These are phyloP conservation scores for Boletus rufocinnamomeus DNA, from an alignment of 768 basidiomycete genomes.

Conservation along the genomic window DNA sequence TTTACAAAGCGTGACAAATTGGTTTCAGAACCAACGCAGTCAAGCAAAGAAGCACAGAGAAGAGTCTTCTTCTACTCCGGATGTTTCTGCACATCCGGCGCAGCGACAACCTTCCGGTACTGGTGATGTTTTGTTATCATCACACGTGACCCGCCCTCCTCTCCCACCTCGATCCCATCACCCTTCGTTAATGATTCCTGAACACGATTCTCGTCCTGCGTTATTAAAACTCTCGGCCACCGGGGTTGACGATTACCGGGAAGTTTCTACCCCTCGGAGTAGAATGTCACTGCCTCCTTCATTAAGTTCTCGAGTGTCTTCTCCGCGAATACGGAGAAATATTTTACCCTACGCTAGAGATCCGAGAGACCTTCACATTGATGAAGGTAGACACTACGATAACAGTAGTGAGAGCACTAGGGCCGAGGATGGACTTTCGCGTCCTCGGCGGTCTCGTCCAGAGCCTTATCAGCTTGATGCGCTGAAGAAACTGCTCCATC, in stretches of 20 bases:
- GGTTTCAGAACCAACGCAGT: slow-evolving; percentile 87
- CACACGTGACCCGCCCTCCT: slow-evolving; percentile 15
- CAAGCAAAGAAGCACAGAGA: slow-evolving; percentile 72
- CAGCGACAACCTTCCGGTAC: slow-evolving; percentile 21
- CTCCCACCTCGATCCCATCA: slow-evolving; percentile 34
- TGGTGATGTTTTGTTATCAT: slow-evolving; percentile 8
- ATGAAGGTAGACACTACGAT: slow-evolving; percentile 28
- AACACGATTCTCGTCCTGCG: slow-evolving; percentile 18
- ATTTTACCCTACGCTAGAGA: slow-evolving; percentile 32
- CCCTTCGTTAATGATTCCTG: slow-evolving; percentile 32
- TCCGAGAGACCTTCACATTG: slow-evolving; percentile 27
- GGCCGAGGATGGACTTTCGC: slow-evolving; percentile 40
- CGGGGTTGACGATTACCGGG: slow-evolving; percentile 20
- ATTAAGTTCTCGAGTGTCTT: slow-evolving; percentile 29
- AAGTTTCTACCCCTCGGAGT: slow-evolving; percentile 26
- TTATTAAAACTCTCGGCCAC: slow-evolving; percentile 18
- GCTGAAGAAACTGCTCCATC: slow-evolving; percentile 66
- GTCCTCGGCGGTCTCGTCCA: slow-evolving; percentile 73
- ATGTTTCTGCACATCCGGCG: slow-evolving; percentile 7
- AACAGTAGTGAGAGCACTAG: slow-evolving; percentile 22
- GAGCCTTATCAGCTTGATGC: slow-evolving; percentile 78
- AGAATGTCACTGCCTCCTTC: slow-evolving; percentile 36
- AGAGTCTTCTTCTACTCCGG: slow-evolving; percentile 39
- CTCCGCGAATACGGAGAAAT: slow-evolving; percentile 33
- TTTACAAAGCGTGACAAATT: slow-evolving; percentile 78